phyloP scores from a whole-genome alignment of 1,284 basidiomycete species.

The Mycosarcoma maydis region DNA sequence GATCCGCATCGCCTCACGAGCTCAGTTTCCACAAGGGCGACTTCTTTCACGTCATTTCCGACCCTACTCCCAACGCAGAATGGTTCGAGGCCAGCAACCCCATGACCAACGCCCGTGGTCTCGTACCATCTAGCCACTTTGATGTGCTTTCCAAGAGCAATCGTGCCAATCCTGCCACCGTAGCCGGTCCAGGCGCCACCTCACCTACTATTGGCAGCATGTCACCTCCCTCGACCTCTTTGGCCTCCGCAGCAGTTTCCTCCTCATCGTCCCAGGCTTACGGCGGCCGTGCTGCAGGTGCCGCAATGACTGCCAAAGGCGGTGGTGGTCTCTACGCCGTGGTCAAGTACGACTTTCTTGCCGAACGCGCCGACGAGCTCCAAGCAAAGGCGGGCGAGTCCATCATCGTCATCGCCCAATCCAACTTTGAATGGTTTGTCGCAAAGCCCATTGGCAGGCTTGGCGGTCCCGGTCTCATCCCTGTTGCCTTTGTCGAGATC shows the following conservation, averaged over 20 bases:
- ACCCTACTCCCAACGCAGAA: slow-evolving; percentile 69
- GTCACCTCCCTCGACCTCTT: slow-evolving; percentile 20
- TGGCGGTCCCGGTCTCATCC: slow-evolving; percentile 94
- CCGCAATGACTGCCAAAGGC: slow-evolving; percentile 55
- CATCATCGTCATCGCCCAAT: slow-evolving; percentile 73
- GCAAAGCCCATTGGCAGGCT: slow-evolving; percentile 91
- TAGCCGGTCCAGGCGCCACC: slow-evolving; percentile 33
- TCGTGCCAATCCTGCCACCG: slow-evolving; percentile 27
- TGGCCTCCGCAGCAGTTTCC: slow-evolving; percentile 2
- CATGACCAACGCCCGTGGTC: slow-evolving; percentile 85
- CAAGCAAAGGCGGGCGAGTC: slow-evolving; percentile 92
- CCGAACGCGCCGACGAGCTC: slow-evolving; percentile 94
- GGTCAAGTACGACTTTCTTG: slow-evolving; percentile 92
- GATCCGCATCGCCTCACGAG: slow-evolving; percentile 81
- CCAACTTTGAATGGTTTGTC: slow-evolving; percentile 71
- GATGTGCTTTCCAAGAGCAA: slow-evolving; percentile 68
- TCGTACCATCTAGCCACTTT: slow-evolving; percentile 88
- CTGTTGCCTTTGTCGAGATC: slow-evolving; percentile 94
- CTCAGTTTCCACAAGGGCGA: slow-evolving; percentile 93
- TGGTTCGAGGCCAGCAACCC: slow-evolving; percentile 75
- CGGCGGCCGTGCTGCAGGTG: slow-evolving; percentile 32
- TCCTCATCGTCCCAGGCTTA: slow-evolving; percentile 28
- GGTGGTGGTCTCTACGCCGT: slow-evolving; percentile 77
- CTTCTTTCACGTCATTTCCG: slow-evolving; percentile 93
- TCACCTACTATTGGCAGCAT: slow-evolving; percentile 39